A percentile compares a stretch with the other conserved stretches of the same genome.
These are phyloP conservation scores for Hygrophoropsis aurantiaca DNA, from an alignment of 768 basidiomycete genomes.

Conservation along the genomic window DNA sequence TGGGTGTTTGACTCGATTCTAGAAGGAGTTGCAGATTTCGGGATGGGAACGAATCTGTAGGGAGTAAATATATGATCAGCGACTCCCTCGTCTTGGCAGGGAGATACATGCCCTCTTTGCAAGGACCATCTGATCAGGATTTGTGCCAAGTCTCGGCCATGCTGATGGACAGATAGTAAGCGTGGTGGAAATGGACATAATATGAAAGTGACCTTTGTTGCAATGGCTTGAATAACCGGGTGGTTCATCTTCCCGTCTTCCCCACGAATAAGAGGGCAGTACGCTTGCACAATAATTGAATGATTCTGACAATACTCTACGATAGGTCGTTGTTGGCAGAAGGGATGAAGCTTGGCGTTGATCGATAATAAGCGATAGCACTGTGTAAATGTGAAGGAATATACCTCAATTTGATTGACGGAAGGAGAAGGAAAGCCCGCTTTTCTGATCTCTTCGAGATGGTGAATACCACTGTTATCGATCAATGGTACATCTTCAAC, in stretches of 20 bases:
- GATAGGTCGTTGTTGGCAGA: conserved; percentile 79
- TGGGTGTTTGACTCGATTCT: conserved; percentile 75
- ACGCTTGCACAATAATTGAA: conserved; percentile 67
- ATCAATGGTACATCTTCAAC: neutral
- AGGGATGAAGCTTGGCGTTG: conserved; percentile 62
- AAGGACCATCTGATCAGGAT: conserved; percentile 89
- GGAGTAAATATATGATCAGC: neutral
- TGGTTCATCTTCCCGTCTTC: conserved; percentile 41
- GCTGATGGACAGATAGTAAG: conserved; percentile 32
- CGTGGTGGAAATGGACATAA: neutral
- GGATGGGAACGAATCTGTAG: conserved; percentile 73
- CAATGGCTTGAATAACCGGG: conserved; percentile 50
- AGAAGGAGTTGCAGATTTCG: conserved; percentile 70
- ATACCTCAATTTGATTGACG: conserved; percentile 82
- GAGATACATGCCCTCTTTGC: conserved; percentile 66
- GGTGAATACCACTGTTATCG: conserved; percentile 57
- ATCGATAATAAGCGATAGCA: neutral
- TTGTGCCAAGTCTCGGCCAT: conserved; percentile 68
- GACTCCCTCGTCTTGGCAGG: neutral
- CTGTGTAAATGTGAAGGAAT: conserved; percentile 6
- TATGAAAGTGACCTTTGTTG: conserved; percentile 58
- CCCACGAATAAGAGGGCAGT: conserved; percentile 73
- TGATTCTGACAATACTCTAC: conserved; percentile 69
- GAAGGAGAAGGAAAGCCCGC: conserved; percentile 65
- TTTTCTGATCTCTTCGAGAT: conserved; percentile 70